Percentiles rank a stretch among this genome's conserved stretches.
phyloP scores from a whole-genome alignment of 2,329 filamentous ascomycete species.

The Fusarium keratoplasticum region DNA sequence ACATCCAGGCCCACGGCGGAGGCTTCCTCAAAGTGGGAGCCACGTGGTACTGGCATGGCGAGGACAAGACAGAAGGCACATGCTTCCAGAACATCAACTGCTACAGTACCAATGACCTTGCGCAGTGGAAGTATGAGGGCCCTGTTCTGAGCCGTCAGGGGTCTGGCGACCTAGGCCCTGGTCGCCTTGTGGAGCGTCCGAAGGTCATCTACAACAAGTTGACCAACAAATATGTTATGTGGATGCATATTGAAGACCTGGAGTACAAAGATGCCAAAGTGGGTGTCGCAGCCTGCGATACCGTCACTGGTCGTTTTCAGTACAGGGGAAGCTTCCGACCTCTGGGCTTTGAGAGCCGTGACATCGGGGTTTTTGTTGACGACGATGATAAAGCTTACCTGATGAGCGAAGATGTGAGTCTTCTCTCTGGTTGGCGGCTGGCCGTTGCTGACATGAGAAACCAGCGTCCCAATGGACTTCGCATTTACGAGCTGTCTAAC shows the following conservation, averaged over 20 bases:
- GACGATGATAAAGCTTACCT: constrained; percentile 70
- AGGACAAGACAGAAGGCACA: constrained; percentile 72
- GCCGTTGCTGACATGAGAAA: not conserved
- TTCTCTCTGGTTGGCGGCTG: not conserved
- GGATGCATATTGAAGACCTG: constrained; percentile 73
- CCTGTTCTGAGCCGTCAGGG: constrained; percentile 64
- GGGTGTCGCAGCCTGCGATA: constrained; percentile 69
- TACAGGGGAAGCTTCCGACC: constrained; percentile 48
- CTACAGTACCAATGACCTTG: constrained; percentile 70
- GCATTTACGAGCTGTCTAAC: constrained; percentile 66
- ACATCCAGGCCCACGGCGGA: not conserved
- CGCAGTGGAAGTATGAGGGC: constrained; percentile 71
- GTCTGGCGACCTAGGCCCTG: constrained; percentile 67
- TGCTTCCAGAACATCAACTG: constrained; percentile 74
- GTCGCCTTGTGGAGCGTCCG: constrained; percentile 72
- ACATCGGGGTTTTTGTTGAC: constrained; percentile 70
- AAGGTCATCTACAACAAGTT: constrained; percentile 75
- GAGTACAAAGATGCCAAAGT: constrained; percentile 72
- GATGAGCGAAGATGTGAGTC: constrained; percentile 67
- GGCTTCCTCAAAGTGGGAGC: not conserved
- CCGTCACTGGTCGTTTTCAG: constrained; percentile 69
- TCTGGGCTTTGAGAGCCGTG: constrained; percentile 56
- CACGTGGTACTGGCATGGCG: constrained; percentile 54
- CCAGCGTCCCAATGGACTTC: constrained; percentile 65
- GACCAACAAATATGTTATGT: constrained; percentile 72